phyloP scores from a whole-genome alignment of 179 eudicot species.

The Beta corolliflora region DNA sequence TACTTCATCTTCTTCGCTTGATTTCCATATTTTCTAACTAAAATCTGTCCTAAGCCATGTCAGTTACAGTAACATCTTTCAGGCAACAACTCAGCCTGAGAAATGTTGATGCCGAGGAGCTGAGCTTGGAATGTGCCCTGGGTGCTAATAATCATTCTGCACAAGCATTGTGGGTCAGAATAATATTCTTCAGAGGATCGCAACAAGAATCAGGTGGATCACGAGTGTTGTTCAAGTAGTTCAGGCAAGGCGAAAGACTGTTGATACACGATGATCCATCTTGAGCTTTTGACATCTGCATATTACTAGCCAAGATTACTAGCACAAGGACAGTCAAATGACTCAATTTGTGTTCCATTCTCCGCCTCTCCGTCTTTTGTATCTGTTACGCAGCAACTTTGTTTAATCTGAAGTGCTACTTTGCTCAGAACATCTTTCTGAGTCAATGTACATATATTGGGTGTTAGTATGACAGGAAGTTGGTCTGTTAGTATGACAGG shows the following conservation, averaged over 20 bases:
- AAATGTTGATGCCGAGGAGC: slow-evolving; percentile 54
- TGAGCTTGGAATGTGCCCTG: slow-evolving; percentile 57
- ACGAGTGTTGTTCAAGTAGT: slow-evolving; percentile 43
- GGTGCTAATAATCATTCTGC: slow-evolving; percentile 59
- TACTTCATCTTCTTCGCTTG: too few relatives aligned
- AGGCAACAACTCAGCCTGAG: slow-evolving; percentile 63
- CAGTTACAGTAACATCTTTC: too few relatives aligned
- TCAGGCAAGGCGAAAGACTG: slow-evolving; percentile 57
- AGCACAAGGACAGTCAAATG: slow-evolving; percentile 13
- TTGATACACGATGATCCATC: slow-evolving; percentile 42
- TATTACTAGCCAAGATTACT: slow-evolving; percentile 16
- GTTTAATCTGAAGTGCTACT: not conserved
- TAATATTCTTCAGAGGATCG: slow-evolving; percentile 57
- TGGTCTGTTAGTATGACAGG: not conserved
- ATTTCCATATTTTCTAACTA: too few relatives aligned
- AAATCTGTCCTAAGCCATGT: too few relatives aligned
- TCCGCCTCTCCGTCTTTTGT: not conserved
- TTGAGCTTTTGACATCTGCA: slow-evolving; percentile 18
- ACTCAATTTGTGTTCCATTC: slow-evolving; percentile 14
- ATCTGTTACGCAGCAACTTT: not conserved
- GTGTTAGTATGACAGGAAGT: too few relatives aligned
- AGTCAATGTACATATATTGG: slow-evolving; percentile 9
- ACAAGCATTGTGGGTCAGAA: slow-evolving; percentile 60
- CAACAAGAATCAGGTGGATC: slow-evolving; percentile 63
- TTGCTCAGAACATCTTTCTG: too few relatives aligned